Base-by-base conservation (phyloP, 1,284 basidiomycete species). In the Cryptococcus sp. region DNA sequence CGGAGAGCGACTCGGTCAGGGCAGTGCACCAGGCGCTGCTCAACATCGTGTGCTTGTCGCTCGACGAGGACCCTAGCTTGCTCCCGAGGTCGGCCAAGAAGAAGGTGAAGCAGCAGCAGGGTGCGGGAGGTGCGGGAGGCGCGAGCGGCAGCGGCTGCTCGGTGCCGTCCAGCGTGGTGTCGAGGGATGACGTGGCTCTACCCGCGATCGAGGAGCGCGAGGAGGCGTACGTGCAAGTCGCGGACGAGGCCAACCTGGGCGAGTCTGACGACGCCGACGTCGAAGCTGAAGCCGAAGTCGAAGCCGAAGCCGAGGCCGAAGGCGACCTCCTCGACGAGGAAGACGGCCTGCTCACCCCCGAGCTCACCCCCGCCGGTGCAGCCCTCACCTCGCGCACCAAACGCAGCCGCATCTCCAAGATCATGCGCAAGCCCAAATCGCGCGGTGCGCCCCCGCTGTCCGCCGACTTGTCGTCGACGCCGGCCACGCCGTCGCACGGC, bases 41-140 rank as follows among this genome's bases (percentile, higher is more conserved):
- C 75, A 82, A 83, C 57, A 86, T 96, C 60, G 90, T 97, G 6
- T 84, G 86, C 6, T 81, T 93, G 40, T 92, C 91, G 66, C 83
- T 97, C 45, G 89, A 95, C 72, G 86, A 84, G 6, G 89, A 96
- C 71, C 85, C 87, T 6, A 84, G 85, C 1, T 81, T 94, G 57
- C 83, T 94, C 21, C 93, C 93, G 0, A 63, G 84, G 37, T 89
- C 88, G 7, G 73, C 76, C 7, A 66, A 62, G 48, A 5, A 20
- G 15, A 50, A 42, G 33, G 39, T 35, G 15, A 52, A 44, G 42
- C 35, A 39, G 44, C 44, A 35, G n/a, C n/a, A n/a, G n/a, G n/a
- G n/a, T n/a, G n/a, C n/a, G 24, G n/a, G 50, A 33, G 28, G 28
- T 4, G 43, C 18, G 28, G 21, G 3, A 13, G 47, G 37, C 33